Evolutionary conservation across 2,329 filamentous ascomycete genomes (phyloP).

Genomic region (Tolypocladium inflatum): DNA sequence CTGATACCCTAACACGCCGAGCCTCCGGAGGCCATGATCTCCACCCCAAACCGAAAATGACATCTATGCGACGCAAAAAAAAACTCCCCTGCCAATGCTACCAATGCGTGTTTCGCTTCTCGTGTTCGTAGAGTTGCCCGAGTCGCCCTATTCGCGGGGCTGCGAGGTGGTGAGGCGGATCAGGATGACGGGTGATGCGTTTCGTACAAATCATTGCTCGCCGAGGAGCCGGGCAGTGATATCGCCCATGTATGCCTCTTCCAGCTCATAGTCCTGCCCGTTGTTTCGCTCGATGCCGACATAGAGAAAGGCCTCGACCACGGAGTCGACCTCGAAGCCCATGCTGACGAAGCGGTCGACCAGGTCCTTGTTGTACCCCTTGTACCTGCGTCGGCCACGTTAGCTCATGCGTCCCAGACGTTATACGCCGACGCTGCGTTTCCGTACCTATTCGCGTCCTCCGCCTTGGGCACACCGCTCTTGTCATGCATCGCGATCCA

Average conservation of each 20-base stretch:
- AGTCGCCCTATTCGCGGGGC: background rate
- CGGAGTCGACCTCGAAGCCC: conserved; percentile 83
- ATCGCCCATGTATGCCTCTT: conserved; percentile 83
- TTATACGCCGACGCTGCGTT: background rate
- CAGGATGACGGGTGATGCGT: no score
- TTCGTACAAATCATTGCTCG: conserved; percentile 43
- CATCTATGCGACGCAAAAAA: conserved; percentile 4
- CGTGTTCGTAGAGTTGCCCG: background rate
- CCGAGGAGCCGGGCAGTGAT: conserved; percentile 78
- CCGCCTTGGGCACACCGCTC: conserved; percentile 13
- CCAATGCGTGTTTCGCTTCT: background rate
- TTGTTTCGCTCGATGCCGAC: conserved; percentile 72
- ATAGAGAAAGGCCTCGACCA: conserved; percentile 74
- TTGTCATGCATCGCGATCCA: conserved; percentile 40
- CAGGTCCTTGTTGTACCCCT: conserved; percentile 77
- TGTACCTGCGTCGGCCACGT: conserved; percentile 50
- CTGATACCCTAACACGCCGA: background rate
- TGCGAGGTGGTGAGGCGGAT: background rate
- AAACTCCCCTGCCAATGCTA: conserved; percentile 12
- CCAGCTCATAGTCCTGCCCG: conserved; percentile 76
- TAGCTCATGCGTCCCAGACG: background rate
- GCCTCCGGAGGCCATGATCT: background rate
- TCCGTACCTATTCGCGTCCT: conserved; percentile 18
- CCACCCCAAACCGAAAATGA: background rate
- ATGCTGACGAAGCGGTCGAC: conserved; percentile 79